Base-by-base conservation (phyloP, 2,329 filamentous ascomycete genomes). In the Macrophomina phaseolina region DNA sequence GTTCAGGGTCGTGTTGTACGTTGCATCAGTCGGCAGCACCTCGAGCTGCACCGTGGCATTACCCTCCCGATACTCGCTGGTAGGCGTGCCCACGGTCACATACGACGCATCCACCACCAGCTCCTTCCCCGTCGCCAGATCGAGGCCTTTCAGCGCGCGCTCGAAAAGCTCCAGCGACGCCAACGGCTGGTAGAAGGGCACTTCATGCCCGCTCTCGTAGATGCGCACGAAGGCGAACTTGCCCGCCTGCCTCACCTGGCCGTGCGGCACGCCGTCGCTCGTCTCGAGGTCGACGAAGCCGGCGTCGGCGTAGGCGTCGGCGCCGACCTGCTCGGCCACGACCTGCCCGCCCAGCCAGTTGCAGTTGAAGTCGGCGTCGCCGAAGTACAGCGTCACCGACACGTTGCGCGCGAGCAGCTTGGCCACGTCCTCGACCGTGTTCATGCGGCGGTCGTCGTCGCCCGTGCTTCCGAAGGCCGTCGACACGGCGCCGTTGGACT, bases 171-270 rank as follows among this genome's bases (percentile, higher is more conserved):
- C 80, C 12, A 85, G 74, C 7, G 84, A 74, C 12, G 79, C 81
- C 38, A 83, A 75, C 3, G 81, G 86, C 71, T 86, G 85, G 73
- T 87, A 87, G 72, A 85, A 86, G 0, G 84, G 85, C 1, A 84
- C 82, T 71, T 83, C 80, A 64, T 84, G 83, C 4, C 83, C 82
- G 7, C 77, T 76, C 67, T 84, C 81, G 72, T 82, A 84, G 69
- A 86, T 78, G 30, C 85, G 78, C 6, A 81, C 78, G 72, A 85
- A 85, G 53, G 79, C 81, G 74, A 83, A 86, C 65, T 80, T 79
- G 16, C 80, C 84, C 4, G 80, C 77, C 73, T 87, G 85, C 73
- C 81, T 83, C 23, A 84, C 82, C 70, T 85, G 82, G 6, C 83
- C 85, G 73, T 86, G 83, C 11, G 83, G 80, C n/a, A 84, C 75